These are phyloP conservation scores for Hibiscus trionum DNA, from an alignment of 345 rosid genomes.

Conservation along the genomic window DNA sequence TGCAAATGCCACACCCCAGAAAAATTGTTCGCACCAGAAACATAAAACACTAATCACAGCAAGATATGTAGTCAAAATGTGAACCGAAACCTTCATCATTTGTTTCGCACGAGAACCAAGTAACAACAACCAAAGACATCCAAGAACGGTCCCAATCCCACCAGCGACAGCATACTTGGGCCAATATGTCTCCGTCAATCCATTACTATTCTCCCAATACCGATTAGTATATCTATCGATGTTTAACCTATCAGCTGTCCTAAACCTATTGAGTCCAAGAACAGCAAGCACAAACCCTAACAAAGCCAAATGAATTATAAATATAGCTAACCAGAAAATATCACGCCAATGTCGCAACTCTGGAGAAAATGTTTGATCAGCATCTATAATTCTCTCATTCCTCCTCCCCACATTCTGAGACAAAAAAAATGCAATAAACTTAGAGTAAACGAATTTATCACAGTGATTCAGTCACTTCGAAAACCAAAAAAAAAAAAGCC, in stretches of 20 bases:
- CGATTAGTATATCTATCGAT: constrained; percentile 49
- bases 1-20: constrained; percentile 83
- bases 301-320: constrained; percentile 57
- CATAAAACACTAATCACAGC: constrained; percentile 87
- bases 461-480: background rate
- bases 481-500: background rate
- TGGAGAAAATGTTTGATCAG: constrained; percentile 33
- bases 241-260: constrained; percentile 64
- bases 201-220: constrained; percentile 32
- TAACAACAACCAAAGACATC: constrained; percentile 70
- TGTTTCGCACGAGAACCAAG: constrained; percentile 71
- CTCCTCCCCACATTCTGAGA: constrained; percentile 61
- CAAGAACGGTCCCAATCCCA: constrained; percentile 63
- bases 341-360: constrained; percentile 79
- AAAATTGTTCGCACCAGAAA: constrained; percentile 72
- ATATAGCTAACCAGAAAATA: constrained; percentile 80
- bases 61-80: constrained; percentile 80
- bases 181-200: constrained; percentile 83
- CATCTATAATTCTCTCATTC: constrained; percentile 47
- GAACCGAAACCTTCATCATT: constrained; percentile 87
- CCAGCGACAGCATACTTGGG: constrained; percentile 81
- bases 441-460: background rate
- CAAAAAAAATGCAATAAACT: background rate
- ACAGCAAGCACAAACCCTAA: constrained; percentile 51
- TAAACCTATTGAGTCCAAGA: constrained; percentile 73